Evolutionary conservation across 441 rosid species (phyloP), one percentile per base, ranked within the genome.

Genomic region (Euphorbia corollata): DNA sequence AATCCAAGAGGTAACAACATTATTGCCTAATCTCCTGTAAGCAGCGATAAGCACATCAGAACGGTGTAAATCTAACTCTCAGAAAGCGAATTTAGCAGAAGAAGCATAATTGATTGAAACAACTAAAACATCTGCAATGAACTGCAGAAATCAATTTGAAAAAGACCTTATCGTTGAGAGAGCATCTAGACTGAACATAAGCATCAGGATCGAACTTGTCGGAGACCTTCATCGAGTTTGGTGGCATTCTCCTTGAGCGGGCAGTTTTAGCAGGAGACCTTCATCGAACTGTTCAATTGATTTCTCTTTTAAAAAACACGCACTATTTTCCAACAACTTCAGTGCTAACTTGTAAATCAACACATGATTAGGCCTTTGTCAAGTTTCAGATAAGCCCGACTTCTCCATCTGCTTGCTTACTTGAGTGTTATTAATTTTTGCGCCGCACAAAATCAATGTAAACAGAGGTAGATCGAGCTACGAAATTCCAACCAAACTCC

Each of bases 191-290:
- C 82, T 92, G 96, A 64, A 95, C 89, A 79, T 80, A 95, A 66
- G 87, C 80, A 48, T 92, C 96, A 71, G 98, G 92, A 72, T 95
- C 90, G 82, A 91, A 95, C 75, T 72, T 86, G 58, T 92, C 99
- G 64, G 99, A 95, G 81, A 38, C 92, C 95, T 84, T 91, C 99
- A 70, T 95, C 98, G 41, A 85, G 77, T 78, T 81, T 86, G 11
- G 76, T 70, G 57, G 89, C 97, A 73, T 86, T 90, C 73, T 90
- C 97, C 73, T 82, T 91, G 64, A 68, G 75, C 71, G 91, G 81
- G 81, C 79, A 63, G 86, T 71, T 77, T 85, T 94, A 61, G 80
- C 81, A 16, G 84, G 32, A 15, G 97, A n/a, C n/a, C n/a, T n/a
- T n/a, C n/a, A n/a, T n/a, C n/a, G n/a, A n/a, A n/a, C n/a, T n/a